A percentile compares a stretch with the other conserved stretches of the same genome.
Evolutionary conservation across 345 rosid species (phyloP).

Genomic region (Trapa incisa): DNA sequence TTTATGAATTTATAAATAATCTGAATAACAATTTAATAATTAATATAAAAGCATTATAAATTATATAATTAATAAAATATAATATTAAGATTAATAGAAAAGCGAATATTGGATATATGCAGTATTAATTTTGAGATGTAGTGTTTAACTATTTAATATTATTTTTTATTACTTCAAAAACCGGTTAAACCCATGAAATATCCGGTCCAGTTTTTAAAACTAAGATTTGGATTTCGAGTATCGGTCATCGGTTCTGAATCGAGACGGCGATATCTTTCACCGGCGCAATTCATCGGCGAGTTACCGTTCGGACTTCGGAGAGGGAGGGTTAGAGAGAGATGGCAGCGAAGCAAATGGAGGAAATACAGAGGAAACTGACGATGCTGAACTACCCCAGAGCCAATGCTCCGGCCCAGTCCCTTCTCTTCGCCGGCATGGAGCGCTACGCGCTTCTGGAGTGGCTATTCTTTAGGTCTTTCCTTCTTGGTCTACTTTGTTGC

Average conservation of each 20-base stretch:
- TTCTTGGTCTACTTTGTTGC: neutral
- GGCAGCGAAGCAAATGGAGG: constrained; percentile 96
- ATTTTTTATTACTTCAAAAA: no score
- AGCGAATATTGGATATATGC: no score
- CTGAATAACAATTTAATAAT: no score
- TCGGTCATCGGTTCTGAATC: neutral
- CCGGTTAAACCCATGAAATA: no score
- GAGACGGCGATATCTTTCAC: neutral
- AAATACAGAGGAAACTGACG: constrained; percentile 65
- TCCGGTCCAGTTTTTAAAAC: no score
- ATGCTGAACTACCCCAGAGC: constrained; percentile 64
- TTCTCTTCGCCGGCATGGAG: constrained; percentile 97
- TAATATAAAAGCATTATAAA: no score
- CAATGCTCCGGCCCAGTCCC: constrained; percentile 91
- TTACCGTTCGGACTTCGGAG: neutral
- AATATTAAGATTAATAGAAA: no score
- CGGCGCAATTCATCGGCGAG: neutral
- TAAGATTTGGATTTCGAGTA: no score
- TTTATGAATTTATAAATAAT: no score
- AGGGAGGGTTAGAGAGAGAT: constrained; percentile 16
- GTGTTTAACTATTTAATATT: no score
- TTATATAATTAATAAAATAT: no score
- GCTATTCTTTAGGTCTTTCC: constrained; percentile 64
- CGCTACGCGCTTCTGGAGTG: constrained; percentile 95
- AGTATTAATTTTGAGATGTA: no score